Percentiles rank a stretch among this genome's conserved stretches.
Conservation (phyloP, 139 green algal genomes). For the Chlamydomonas applanata region DNA sequence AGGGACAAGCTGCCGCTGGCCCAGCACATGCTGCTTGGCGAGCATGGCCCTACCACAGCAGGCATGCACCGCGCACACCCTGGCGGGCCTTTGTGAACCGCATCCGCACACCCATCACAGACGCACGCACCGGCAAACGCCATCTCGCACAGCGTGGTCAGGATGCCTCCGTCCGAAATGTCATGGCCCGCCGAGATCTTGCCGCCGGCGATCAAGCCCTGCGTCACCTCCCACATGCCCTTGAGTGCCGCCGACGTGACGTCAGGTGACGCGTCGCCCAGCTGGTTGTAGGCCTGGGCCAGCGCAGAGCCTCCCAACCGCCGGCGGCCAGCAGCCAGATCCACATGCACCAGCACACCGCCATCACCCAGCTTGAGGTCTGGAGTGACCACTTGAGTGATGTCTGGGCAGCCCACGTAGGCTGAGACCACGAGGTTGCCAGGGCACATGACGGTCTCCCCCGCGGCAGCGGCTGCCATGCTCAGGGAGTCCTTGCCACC, state of each 20-base stretch:
- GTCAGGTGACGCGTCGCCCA: slow-evolving; percentile 86
- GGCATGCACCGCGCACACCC: too few species aligned
- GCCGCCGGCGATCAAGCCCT: slow-evolving; percentile 69
- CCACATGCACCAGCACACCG: slow-evolving; percentile 85
- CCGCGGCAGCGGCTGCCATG: slow-evolving; percentile 88
- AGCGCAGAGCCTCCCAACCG: slow-evolving; percentile 90
- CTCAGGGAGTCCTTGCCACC: slow-evolving; percentile 98
- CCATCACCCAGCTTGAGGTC: slow-evolving; percentile 74
- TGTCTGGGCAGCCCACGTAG: slow-evolving; percentile 95
- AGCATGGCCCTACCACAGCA: too few species aligned
- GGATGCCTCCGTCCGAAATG: slow-evolving; percentile 91
- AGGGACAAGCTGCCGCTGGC: too few species aligned
- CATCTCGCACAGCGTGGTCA: slow-evolving; percentile 90
- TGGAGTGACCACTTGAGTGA: slow-evolving; percentile 81
- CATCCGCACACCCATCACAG: too few species aligned
- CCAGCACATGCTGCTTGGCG: too few species aligned
- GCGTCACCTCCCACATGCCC: slow-evolving; percentile 77
- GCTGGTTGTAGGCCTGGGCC: slow-evolving; percentile 72
- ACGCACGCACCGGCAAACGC: slow-evolving; percentile 81
- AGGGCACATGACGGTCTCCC: slow-evolving; percentile 92
- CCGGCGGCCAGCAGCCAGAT: slow-evolving; percentile 67
- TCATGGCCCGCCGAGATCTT: slow-evolving; percentile 90
- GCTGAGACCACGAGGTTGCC: slow-evolving; percentile 93
- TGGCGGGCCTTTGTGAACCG: too few species aligned
- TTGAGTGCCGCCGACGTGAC: slow-evolving; percentile 69